phyloP scores from a whole-genome alignment of 2,329 filamentous ascomycete species.

The Penicillium sp. region DNA sequence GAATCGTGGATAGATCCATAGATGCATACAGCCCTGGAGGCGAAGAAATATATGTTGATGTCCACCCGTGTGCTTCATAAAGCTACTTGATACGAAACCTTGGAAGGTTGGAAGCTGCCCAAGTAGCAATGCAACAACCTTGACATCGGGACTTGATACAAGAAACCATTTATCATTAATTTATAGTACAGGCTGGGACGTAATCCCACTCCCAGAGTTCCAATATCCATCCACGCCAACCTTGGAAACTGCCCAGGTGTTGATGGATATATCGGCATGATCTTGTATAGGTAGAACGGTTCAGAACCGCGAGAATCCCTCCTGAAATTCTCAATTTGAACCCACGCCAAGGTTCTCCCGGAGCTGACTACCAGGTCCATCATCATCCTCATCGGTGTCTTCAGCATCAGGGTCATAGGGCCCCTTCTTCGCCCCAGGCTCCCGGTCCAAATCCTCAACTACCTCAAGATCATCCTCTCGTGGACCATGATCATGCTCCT shows the following conservation, averaged over 20 bases:
- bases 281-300: not conserved
- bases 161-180: not conserved
- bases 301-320: not conserved
- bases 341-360: constrained; percentile 34
- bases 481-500: constrained; percentile 16
- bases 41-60: no score
- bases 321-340: constrained; percentile 8
- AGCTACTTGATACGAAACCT: no score
- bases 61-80: no score
- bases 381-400: constrained; percentile 36
- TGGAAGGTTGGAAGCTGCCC: no score
- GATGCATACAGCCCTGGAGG: no score
- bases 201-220: not conserved
- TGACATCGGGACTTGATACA: no score
- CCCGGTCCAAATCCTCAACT: constrained; percentile 39
- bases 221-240: not conserved
- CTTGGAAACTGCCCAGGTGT: no score
- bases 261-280: not conserved
- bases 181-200: constrained; percentile 17
- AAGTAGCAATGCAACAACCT: no score
- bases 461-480: constrained; percentile 8
- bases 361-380: constrained; percentile 34
- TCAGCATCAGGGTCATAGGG: constrained; percentile 35
- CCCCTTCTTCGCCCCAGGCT: constrained; percentile 21
- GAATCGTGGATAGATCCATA: no score